Evolutionary conservation across 495 filamentous ascomycete species (phyloP).

Genomic region (Xylaria grammica): DNA sequence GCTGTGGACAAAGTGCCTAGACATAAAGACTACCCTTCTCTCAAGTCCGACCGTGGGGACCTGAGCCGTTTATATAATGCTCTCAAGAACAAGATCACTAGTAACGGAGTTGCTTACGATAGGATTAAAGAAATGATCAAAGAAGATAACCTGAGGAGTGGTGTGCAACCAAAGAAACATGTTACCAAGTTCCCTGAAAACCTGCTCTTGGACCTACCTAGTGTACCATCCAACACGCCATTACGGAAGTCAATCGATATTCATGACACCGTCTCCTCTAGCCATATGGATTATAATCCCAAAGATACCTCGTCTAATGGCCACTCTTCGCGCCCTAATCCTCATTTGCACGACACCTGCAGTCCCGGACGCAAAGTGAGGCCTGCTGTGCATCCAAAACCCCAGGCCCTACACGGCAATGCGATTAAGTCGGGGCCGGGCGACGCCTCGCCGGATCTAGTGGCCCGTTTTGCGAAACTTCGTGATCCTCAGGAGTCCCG

Average conservation of each 20-base stretch:
- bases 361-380: conserved; percentile 36
- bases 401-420: conserved; percentile 63
- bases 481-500: conserved; percentile 41
- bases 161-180: conserved; percentile 44
- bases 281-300: not conserved
- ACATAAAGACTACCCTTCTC: conserved; percentile 66
- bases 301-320: not conserved
- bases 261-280: conserved; percentile 16
- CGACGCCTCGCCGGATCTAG: conserved; percentile 49
- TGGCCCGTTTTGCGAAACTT: conserved; percentile 64
- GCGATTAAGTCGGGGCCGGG: conserved; percentile 39
- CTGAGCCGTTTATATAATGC: conserved; percentile 55
- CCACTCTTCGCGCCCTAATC: not conserved
- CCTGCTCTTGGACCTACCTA: not conserved
- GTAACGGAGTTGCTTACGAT: conserved; percentile 51
- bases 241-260: conserved; percentile 16
- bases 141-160: conserved; percentile 65
- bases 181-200: conserved; percentile 15
- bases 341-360: not conserved
- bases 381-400: conserved; percentile 67
- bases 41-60: conserved; percentile 50
- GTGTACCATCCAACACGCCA: conserved; percentile 11
- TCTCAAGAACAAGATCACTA: conserved; percentile 54
- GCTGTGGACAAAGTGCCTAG: conserved; percentile 73
- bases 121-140: conserved; percentile 70